Conservation (phyloP, 768 basidiomycete genomes). For the Tulasnella calospora region DNA sequence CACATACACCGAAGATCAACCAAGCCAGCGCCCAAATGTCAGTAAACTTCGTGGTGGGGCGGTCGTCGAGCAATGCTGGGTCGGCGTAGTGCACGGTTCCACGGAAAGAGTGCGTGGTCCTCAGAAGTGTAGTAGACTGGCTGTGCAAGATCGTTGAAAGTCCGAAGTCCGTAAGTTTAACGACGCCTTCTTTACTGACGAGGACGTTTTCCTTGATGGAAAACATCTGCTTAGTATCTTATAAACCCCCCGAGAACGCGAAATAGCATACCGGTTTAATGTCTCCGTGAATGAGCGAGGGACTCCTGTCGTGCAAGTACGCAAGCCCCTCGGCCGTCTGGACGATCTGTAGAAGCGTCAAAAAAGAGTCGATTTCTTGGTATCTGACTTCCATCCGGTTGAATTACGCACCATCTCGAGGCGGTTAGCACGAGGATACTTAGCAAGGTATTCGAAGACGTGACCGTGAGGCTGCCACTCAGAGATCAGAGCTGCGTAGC, state of each 20-base stretch:
- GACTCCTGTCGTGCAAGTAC: background rate
- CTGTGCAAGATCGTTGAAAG: background rate
- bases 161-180: background rate
- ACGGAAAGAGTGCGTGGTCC: background rate
- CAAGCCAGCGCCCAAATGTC: background rate
- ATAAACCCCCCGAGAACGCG: background rate
- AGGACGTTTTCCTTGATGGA: background rate
- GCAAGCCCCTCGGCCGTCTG: background rate
- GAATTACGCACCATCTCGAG: background rate
- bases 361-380: background rate
- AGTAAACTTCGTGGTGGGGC: background rate
- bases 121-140: background rate
- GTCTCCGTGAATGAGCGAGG: background rate
- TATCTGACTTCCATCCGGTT: background rate
- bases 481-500: background rate
- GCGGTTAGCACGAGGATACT: background rate
- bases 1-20: background rate
- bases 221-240: background rate
- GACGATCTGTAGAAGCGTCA: background rate
- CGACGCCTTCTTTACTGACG: background rate
- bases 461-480: background rate
- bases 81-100: background rate
- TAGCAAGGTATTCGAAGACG: background rate
- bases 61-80: background rate
- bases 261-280: background rate